Percentiles rank a stretch among this genome's conserved stretches.
These are phyloP conservation scores for Sordariomycetes sp. DNA, from an alignment of 2,329 filamentous ascomycete genomes.

Conservation along the genomic window DNA sequence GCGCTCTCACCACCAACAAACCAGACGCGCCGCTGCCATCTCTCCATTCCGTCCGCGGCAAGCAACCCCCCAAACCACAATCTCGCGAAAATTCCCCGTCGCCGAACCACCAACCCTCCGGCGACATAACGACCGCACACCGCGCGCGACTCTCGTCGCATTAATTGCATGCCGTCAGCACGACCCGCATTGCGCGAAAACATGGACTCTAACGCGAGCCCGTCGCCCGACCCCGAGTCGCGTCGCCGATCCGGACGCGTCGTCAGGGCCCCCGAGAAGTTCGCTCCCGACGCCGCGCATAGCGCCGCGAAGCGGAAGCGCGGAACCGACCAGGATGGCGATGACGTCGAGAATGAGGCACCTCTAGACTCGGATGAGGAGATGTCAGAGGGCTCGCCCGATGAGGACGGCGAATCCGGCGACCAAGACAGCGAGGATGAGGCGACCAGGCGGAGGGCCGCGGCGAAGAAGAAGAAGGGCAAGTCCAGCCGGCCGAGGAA, in stretches of 20 bases:
- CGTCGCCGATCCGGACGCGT: conserved; percentile 62
- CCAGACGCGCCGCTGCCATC: neutral
- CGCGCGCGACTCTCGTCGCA: conserved; percentile 3
- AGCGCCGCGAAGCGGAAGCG: conserved; percentile 47
- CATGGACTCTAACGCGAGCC: conserved; percentile 44
- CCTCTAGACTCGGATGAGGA: conserved; percentile 28
- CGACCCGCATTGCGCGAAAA: conserved; percentile 19
- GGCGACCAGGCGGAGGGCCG: conserved; percentile 19
- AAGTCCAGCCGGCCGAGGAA: conserved; percentile 36
- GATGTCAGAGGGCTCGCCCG: conserved; percentile 28
- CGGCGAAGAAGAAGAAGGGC: conserved; percentile 18
- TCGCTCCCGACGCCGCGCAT: conserved; percentile 36
- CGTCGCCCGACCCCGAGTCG: conserved; percentile 40
- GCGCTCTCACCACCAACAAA: conserved; percentile 1
- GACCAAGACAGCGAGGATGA: conserved; percentile 21
- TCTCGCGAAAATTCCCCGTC: neutral
- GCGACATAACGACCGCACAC: neutral
- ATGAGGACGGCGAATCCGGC: conserved; percentile 19
- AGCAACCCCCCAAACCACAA: neutral
- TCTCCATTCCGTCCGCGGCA: neutral
- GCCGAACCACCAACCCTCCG: neutral
- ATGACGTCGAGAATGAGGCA: conserved; percentile 36
- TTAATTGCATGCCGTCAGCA: neutral
- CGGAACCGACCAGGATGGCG: conserved; percentile 33
- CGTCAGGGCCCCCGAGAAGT: conserved; percentile 49